A percentile compares a stretch with the other conserved stretches of the same genome.
Conservation (phyloP, 1,139 yeast species). For the Suhomyces terraborum region DNA sequence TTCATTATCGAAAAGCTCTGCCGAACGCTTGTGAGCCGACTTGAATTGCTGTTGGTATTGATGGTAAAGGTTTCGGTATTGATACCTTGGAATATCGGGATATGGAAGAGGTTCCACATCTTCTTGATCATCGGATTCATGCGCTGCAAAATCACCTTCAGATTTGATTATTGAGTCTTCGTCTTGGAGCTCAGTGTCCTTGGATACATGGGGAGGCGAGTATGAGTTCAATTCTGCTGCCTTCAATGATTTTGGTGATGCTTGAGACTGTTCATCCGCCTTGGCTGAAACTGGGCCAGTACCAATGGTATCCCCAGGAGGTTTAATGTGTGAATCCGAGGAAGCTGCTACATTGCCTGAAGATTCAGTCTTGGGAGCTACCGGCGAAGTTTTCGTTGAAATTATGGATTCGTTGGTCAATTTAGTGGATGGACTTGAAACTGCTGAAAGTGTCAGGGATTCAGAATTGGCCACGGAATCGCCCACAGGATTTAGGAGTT, state of each 20-base stretch:
- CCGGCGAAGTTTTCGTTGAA: no score
- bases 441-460: no score
- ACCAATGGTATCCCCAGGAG: background rate
- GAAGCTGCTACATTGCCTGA: no score
- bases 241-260: background rate
- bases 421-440: no score
- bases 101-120: slow-evolving; percentile 6
- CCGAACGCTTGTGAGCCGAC: slow-evolving; percentile 26
- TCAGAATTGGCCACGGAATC: background rate
- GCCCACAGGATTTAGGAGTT: background rate
- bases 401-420: no score
- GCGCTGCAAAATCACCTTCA: background rate
- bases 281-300: background rate
- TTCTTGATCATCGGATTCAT: slow-evolving; percentile 2
- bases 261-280: background rate
- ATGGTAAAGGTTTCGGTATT: slow-evolving; percentile 30
- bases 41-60: slow-evolving; percentile 31
- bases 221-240: background rate
- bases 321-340: no score
- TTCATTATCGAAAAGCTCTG: slow-evolving; percentile 34
- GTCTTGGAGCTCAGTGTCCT: no score
- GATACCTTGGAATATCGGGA: slow-evolving; percentile 14
- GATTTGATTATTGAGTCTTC: background rate
- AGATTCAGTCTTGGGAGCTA: no score
- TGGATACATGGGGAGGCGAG: background rate